Evolutionary conservation across 495 filamentous ascomycete genomes (phyloP), one percentile per base, ranked within the genome.

Genomic region (Aspergillus sclerotiicarbonarius): DNA sequence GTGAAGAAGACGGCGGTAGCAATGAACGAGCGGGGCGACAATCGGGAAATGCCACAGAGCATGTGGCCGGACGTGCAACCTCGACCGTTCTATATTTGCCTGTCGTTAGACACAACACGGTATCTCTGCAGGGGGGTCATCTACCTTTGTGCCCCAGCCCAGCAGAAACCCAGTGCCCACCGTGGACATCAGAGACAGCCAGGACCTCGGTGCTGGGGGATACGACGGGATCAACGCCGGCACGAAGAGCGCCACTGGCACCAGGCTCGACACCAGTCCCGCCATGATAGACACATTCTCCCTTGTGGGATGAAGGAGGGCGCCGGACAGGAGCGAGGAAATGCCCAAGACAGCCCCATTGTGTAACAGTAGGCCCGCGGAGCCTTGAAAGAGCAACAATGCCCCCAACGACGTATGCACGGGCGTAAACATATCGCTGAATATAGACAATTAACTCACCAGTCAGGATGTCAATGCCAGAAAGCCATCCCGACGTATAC

Each of bases 1-100:
- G 73, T 72, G 67, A 84, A 85, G 72, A 86, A 85, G n/a, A 75
- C 68, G 7, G 68, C 72, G 0, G 81, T 82, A 35, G 83, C 79
- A 47, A 80, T 75, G 9, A 83, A 48, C 8, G 81, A 84, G 43
- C 82, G 79, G 18, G 70, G 60, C 4, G 77, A 82, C 15, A 82
- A 68, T 31, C 80, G 79, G 0, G 82, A 76, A 6, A 85, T 55
- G 0, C 83, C 83, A 57, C 82, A 84, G 33, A 86, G 77, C 75
- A 86, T 84, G 63, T 86, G 83, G 31, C 83, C 83, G 2, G 82
- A 84, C 12, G 83, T 84, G 58, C 83, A 86, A 25, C 83, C 83
- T 45, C 74, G 74, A 19, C 76, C 78, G 60, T 73, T 76, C 76
- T 81, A 54, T 30, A 43, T 9, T n/a, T 54, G 50, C 3, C 35